phyloP scores from a whole-genome alignment of 495 filamentous ascomycete genomes.

The Penicillium crystallinum region DNA sequence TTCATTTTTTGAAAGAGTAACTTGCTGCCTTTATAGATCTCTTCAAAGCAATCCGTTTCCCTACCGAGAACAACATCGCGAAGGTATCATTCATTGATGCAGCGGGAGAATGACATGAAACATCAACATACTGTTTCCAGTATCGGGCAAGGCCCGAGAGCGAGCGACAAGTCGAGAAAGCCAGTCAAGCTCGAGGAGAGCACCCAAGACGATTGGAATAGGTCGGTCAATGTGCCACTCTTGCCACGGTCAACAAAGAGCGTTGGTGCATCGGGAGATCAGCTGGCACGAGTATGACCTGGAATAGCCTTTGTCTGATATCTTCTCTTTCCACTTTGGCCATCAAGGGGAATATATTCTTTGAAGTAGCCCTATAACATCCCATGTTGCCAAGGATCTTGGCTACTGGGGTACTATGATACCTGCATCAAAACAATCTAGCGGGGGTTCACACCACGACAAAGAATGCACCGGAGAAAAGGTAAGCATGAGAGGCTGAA shows the following conservation, averaged over 20 bases:
- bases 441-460: not conserved
- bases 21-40: not conserved
- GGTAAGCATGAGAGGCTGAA: not conserved
- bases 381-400: not conserved
- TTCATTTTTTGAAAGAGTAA: not conserved
- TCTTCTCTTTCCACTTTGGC: not conserved
- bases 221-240: not conserved
- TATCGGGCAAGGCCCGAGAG: not conserved
- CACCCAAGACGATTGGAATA: not conserved
- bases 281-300: not conserved
- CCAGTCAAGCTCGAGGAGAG: not conserved
- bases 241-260: not conserved
- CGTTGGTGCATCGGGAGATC: not conserved
- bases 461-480: not conserved
- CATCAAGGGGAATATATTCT: not conserved
- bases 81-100: not conserved
- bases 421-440: not conserved
- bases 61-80: not conserved
- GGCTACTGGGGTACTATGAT: not conserved
- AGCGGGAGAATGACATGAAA: not conserved
- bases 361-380: not conserved
- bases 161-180: not conserved
- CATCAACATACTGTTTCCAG: not conserved
- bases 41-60: not conserved
- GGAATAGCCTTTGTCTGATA: not conserved